Evolutionary conservation across 225 moss, liverwort and hornwort genomes (phyloP), one percentile per base, ranked within the genome.

Genomic region (Sphagnum contortum): DNA sequence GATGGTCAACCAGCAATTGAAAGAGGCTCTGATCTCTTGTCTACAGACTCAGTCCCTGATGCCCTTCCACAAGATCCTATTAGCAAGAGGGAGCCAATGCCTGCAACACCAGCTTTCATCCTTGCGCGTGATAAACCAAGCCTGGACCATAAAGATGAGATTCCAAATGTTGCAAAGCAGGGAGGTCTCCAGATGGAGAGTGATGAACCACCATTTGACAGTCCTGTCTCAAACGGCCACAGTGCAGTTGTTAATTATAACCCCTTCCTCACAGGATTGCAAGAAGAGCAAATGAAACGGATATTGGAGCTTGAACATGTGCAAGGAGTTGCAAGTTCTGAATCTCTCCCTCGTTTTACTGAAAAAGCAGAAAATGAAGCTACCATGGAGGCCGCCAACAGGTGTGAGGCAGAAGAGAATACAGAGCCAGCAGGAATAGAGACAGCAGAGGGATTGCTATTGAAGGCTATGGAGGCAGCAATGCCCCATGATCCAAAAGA

Each of bases 201-300:
- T 29, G 29, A 29, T 1, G 9, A 9, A 9, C 52, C 6, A 9
- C 52, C 52, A 9, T 52, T 52, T 52, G 52, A 52, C 52, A 12
- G 59, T 1, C 44, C 13, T 6, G 44, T n/a, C 6, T 1, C 7
- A n/a, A 44, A 44, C 6, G 29, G 29, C 29, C 29, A 29, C 29
- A 29, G 29, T 29, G 29, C 1, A 29, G 29, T 29, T 29, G 29
- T 29, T 29, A 1, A 29, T 29, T 1, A 29, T 29, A 29, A 29
- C 29, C 29, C 29, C 29, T 29, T 29, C 29, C 29, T 88, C 57
- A 67, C 82, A 0, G 88, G 90, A 56, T 84, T 90, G 49, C 76
- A 89, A 60, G 95, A 96, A 63, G 95, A 96, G 67, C 92, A 96
- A 73, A 72, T 92, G 57, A 92, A 92, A 45, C 95, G 92, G 76